Evolutionary conservation across 352 stramenopile species (phyloP), one percentile per base, ranked within the genome.

Genomic region (Phytophthora chlamydospora): DNA sequence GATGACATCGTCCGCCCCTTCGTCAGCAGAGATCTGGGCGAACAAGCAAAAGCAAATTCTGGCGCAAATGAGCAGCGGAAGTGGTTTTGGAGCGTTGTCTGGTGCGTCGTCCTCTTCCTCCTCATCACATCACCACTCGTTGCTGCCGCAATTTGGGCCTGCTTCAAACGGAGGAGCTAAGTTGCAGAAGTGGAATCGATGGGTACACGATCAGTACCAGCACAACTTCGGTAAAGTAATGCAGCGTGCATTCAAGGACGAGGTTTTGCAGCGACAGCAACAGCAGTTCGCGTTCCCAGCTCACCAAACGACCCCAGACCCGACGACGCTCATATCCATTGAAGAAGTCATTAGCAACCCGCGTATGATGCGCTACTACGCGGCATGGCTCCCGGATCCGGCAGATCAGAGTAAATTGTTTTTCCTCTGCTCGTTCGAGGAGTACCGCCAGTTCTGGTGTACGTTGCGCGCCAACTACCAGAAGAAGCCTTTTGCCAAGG

Each of bases 101-200:
- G 21, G 51, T 27, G 19, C 65, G 6, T 70, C 53, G 7, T 63
- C 64, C 1, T 66, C 65, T 4, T 79, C 60, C 6, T 52, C 60
- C 5, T 65, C 53, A 13, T 62, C 54, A 19, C 34, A 70, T 6
- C 58, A 74, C 34, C 59, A 75, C 29, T 73, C 59, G 9, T 50
- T 73, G 35, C 17, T 77, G 1, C 61, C 66, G 8, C 51, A 68
- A 16, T 77, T 78, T 43, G 72, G 61, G 31, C 69, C 55, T 34
- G 48, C 65, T 6, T 40, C 46, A 6, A 71, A 77, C 51, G 78
- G 83, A 12, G 77, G 77, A 4, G 83, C 82, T 16, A 95, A 91
- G 65, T 73, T 95, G 27, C 83, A 93, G 33, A 95, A 93, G 62
- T 93, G 84, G 81, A 90, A 90, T 66, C 78, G 79, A 36, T 91